Base-by-base conservation (phyloP, 2,329 filamentous ascomycete species). In the Trematosphaeria pertusa region DNA sequence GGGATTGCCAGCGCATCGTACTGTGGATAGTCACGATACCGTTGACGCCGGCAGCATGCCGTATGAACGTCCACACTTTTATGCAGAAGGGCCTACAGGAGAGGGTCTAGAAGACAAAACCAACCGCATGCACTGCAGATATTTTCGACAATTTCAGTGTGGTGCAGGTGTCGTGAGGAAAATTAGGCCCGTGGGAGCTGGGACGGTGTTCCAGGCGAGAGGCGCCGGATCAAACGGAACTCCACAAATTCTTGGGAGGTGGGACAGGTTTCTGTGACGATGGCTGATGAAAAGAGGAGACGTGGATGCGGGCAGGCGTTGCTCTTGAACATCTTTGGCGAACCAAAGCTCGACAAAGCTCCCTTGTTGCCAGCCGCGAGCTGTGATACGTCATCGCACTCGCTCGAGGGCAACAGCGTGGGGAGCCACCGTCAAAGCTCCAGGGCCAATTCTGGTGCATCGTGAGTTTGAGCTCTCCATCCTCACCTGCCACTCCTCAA, bases 321-420 rank as follows among this genome's bases (percentile, higher is more conserved):
- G 19, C 28, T 50, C 43, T 37, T 42, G 43, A 50, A 39, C 43
- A 50, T 46, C 43, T 35, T 31, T 46, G 44, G 37, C 35, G 34
- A 33, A 26, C 43, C 36, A 46, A n/a, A 40, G 34, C 52, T 59
- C 54, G 57, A 46, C 53, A 54, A 52, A 58, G 51, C 58, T 56
- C 44, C 46, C 58, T 56, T 53, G 59, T 56, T 58, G 52, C 48
- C 36, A 43, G 26, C 48, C 48, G 48, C 42, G 40, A 43, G 37
- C 48, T 41, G 30, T 43, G 42, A 44, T 60, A 59, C 63, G 63
- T 67, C 63, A 67, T 61, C 18, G 41, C 44, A 39, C 44, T 48
- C 44, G 37, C 42, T 46, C 44, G 52, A 50, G 53, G 52, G 37
- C 37, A 50, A 35, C 43, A 55, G 43, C 47, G 54, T 54, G 62